Conservation (phyloP, 371 early-diverging fungal genomes). For the Sporodiniella umbellata region DNA sequence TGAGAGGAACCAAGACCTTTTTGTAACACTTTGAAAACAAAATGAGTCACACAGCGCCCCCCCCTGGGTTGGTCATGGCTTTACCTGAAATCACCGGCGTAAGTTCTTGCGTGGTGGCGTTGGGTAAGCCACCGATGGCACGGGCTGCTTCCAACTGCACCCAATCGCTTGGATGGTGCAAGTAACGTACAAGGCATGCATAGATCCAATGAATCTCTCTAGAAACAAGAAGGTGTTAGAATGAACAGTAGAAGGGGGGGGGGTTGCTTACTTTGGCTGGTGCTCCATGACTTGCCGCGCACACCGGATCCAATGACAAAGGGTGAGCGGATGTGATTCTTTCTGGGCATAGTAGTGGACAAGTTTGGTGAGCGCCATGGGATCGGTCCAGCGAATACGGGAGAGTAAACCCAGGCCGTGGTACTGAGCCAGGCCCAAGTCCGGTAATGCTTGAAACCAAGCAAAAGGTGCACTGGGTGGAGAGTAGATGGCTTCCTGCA, state of each 20-base stretch:
- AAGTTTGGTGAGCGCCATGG: conserved; percentile 93
- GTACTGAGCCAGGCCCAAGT: conserved; percentile 78
- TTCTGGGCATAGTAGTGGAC: too few relatives aligned
- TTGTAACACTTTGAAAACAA: conserved; percentile 85
- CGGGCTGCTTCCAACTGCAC: conserved; percentile 94
- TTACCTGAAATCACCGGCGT: conserved; percentile 78
- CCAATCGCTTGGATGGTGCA: conserved; percentile 92
- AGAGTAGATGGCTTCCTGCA: conserved; percentile 79
- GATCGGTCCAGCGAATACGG: conserved; percentile 89
- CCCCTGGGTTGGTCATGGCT: too few relatives aligned
- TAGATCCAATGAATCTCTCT: conserved; percentile 47
- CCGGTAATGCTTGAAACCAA: too few relatives aligned
- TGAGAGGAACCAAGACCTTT: conserved; percentile 87
- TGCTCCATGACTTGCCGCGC: conserved; percentile 91
- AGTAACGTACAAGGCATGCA: conserved; percentile 77
- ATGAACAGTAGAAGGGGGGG: too few relatives aligned
- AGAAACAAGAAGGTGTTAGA: conserved; percentile 35
- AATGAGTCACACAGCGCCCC: too few relatives aligned
- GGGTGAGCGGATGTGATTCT: too few relatives aligned
- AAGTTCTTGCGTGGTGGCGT: conserved; percentile 77
- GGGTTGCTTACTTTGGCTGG: conserved; percentile 41
- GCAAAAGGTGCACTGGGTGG: conserved; percentile 35
- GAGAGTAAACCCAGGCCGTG: conserved; percentile 95
- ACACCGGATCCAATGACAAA: conserved; percentile 87
- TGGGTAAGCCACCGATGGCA: conserved; percentile 84